These are phyloP conservation scores for Zoysia japonica DNA, from an alignment of 176 grass and related monocot species.

Conservation along the genomic window DNA sequence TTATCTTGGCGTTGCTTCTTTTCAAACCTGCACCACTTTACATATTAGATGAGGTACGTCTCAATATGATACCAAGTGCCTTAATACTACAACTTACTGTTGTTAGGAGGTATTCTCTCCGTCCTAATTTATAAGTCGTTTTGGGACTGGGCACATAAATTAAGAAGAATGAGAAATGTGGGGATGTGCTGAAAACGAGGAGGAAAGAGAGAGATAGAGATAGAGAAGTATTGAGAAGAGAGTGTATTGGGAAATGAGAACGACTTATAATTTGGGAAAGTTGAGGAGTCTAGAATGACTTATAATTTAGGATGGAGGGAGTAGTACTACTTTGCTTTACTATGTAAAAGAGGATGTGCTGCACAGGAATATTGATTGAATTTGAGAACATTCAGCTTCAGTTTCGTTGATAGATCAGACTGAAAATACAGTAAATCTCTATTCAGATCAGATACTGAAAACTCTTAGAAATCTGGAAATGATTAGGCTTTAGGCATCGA, in stretches of 20 bases:
- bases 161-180: too few relatives aligned
- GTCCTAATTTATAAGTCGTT: too few relatives aligned
- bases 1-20: slow-evolving; percentile 93
- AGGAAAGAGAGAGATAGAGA: too few relatives aligned
- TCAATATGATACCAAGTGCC: slow-evolving; percentile 17
- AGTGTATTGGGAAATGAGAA: too few relatives aligned
- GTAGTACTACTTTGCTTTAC: slow-evolving; percentile 9
- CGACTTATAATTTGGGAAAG: too few relatives aligned
- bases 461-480: not conserved
- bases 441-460: not conserved
- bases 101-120: not conserved
- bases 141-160: too few relatives aligned
- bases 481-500: not conserved
- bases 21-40: slow-evolving; percentile 98
- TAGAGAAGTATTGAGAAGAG: too few relatives aligned
- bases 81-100: slow-evolving; percentile 8
- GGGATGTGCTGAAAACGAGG: too few relatives aligned
- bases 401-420: not conserved
- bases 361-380: not conserved
- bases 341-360: not conserved
- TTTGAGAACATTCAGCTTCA: slow-evolving; percentile 3
- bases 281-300: too few relatives aligned
- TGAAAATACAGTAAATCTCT: not conserved
- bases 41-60: slow-evolving; percentile 93
- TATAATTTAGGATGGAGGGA: too few relatives aligned